Conservation (phyloP, 306 rosid species). For the Sicyos baderoa region DNA sequence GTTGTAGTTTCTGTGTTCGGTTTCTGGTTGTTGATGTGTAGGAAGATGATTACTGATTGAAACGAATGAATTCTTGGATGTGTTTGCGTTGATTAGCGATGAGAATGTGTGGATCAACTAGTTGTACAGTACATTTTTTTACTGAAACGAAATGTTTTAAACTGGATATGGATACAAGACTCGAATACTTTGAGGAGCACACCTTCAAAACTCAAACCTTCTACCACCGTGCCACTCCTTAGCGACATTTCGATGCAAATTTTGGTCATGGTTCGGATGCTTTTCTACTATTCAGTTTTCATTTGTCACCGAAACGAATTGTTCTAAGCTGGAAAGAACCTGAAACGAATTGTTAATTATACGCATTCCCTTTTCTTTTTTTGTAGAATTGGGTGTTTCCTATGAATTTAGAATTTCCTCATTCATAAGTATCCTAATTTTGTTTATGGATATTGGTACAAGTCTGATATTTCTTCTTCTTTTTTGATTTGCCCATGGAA, state of each 20-base stretch:
- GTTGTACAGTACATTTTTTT: not conserved
- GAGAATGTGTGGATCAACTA: not conserved
- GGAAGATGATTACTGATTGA: not conserved
- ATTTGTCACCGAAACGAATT: not conserved
- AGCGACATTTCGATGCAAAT: no score
- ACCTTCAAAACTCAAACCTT: no score
- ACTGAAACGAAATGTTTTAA: not conserved
- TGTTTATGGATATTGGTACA: not conserved
- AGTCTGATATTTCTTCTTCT: not conserved
- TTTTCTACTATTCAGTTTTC: no score
- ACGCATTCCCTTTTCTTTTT: not conserved
- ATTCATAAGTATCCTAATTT: not conserved
- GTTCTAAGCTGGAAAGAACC: no score
- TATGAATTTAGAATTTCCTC: not conserved
- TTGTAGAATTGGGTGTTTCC: not conserved
- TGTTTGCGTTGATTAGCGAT: not conserved
- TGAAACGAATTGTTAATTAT: not conserved
- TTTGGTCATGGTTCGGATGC: no score
- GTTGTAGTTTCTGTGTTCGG: not conserved
- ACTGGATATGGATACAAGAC: no score
- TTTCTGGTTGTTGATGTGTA: not conserved
- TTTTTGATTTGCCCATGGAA: not conserved
- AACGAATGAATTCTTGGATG: not conserved
- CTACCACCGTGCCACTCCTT: no score
- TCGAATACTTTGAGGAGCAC: no score